A percentile compares a stretch with the other conserved stretches of the same genome.
phyloP scores from a whole-genome alignment of 2,329 filamentous ascomycete species.

The Apiospora malaysiana region DNA sequence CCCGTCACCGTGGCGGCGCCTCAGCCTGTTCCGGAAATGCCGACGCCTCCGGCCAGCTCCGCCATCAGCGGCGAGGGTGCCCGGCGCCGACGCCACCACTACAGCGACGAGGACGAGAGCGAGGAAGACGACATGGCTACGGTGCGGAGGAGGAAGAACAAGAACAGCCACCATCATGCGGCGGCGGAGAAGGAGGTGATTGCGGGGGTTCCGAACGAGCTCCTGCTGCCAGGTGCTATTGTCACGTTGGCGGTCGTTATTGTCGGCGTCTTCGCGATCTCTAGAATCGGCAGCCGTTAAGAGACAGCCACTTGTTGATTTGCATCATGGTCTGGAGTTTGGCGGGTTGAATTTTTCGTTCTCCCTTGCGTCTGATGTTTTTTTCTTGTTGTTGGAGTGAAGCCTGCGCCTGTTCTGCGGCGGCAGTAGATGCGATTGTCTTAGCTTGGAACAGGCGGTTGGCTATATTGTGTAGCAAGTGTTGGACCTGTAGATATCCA shows the following conservation, averaged over 20 bases:
- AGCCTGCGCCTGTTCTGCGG: not conserved
- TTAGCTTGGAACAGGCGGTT: not conserved
- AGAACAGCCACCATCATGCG: conserved; percentile 44
- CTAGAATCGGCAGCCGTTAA: conserved; percentile 61
- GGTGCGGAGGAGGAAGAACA: conserved; percentile 57
- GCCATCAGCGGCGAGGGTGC: conserved; percentile 42
- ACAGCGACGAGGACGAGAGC: conserved; percentile 56
- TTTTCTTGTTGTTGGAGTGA: too few species aligned
- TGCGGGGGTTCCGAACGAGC: conserved; percentile 89
- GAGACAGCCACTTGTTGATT: not conserved
- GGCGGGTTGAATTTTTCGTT: not conserved
- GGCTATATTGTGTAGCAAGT: not conserved
- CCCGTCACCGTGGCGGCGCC: conserved; percentile 70
- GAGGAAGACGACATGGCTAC: conserved; percentile 56
- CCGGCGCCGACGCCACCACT: conserved; percentile 50
- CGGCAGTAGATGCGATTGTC: not conserved
- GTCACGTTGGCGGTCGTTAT: conserved; percentile 95
- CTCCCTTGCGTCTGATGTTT: not conserved
- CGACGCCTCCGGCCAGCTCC: conserved; percentile 56
- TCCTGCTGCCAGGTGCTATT: conserved; percentile 91
- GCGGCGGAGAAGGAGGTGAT: conserved; percentile 78
- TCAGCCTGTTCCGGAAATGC: conserved; percentile 47
- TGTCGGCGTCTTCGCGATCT: conserved; percentile 88
- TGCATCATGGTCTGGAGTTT: conserved; percentile 12
- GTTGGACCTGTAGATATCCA: not conserved